Base-by-base conservation (phyloP, 2,329 filamentous ascomycete species). In the Periconia sp. region DNA sequence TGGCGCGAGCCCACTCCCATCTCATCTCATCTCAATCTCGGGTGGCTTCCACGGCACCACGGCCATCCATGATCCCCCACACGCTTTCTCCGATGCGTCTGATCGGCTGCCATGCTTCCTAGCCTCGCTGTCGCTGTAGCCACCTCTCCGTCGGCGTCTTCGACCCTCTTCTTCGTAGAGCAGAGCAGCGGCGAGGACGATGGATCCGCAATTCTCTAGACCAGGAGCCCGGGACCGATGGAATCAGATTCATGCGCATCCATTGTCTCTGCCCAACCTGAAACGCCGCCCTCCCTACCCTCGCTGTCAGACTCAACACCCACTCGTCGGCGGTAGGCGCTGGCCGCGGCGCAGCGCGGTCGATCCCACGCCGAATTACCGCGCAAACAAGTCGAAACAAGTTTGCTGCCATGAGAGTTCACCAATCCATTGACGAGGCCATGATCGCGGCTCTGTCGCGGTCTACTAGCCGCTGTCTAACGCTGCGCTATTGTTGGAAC, bases 191-290 rank as follows among this genome's bases (percentile, higher is more conserved):
- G n/a, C n/a, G n/a, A n/a, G n/a, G n/a, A n/a, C n/a, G n/a, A n/a
- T n/a, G n/a, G n/a, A n/a, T n/a, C n/a, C n/a, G n/a, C n/a, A n/a
- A n/a, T n/a, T 31, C 28, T 7, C 15, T 31, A 10, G 17, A 21
- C 12, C 11, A 17, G 31, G 8, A 18, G 8, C 10, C 16, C 15
- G 12, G 5, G 18, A 31, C n/a, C 13, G 40, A 30, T 31, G 24
- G 18, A 24, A 16, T 43, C 31, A 31, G 13, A 29, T 39, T 32
- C 22, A 46, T 46, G 38, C 43, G 33, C 30, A 28, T 23, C 40
- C 34, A 36, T 43, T 34, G 34, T 31, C 42, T 36, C 29, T 48
- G 45, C 46, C 35, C 43, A 22, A 31, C 30, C 43, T 52, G 48
- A 52, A 52, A 55, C 52, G 15, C n/a, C 34, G 36, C 13, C 13